These are phyloP conservation scores for Colletotrichum scovillei DNA, from an alignment of 2,329 filamentous ascomycete genomes.

Conservation along the genomic window DNA sequence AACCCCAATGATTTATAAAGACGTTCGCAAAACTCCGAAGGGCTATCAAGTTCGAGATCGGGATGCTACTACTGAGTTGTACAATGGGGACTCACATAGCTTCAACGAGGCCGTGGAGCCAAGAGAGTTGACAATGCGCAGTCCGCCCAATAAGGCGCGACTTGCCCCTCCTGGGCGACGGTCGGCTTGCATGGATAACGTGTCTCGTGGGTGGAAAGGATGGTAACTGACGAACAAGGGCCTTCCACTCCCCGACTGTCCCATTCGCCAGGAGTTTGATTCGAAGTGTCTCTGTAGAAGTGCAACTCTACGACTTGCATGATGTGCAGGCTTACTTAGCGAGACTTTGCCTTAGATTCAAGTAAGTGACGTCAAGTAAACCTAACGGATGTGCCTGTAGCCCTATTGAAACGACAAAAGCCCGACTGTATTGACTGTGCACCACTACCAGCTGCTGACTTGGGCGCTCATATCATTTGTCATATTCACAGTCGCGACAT, in stretches of 20 bases:
- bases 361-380: no score
- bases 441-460: no score
- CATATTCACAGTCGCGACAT: no score
- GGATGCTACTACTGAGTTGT: neutral
- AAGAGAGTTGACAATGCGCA: neutral
- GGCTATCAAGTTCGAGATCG: neutral
- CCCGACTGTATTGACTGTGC: no score
- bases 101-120: neutral
- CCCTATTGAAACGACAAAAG: no score
- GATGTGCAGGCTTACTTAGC: neutral
- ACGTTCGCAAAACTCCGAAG: neutral
- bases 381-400: no score
- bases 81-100: neutral
- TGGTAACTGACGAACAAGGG: neutral
- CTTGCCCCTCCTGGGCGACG: no score
- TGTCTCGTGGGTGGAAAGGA: neutral
- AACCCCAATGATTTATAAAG: neutral
- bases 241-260: neutral
- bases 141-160: neutral
- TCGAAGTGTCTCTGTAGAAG: neutral
- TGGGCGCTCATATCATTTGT: no score
- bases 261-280: neutral
- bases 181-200: neutral
- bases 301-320: neutral
- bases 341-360: no score